Percentiles rank a stretch among this genome's conserved stretches.
Evolutionary conservation across 768 basidiomycete species (phyloP).

Genomic region (Pleurotus giganteus): DNA sequence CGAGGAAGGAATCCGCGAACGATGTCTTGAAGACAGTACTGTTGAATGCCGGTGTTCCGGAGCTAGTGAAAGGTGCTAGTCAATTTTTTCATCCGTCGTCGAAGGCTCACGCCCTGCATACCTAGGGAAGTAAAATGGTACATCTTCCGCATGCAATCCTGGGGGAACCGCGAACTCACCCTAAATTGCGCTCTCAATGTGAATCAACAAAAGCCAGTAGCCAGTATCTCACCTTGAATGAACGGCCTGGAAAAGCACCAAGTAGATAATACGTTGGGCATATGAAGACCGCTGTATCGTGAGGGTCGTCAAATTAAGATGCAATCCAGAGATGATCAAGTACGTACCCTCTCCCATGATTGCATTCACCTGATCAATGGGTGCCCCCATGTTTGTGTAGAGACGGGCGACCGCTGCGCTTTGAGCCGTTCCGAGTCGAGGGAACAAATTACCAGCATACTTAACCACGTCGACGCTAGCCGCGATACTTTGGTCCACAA

Average conservation of each 20-base stretch:
- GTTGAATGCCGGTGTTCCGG: constrained; percentile 10
- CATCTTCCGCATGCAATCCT: constrained; percentile 15
- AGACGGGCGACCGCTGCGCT: constrained; percentile 10
- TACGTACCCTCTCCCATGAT: constrained; percentile 26
- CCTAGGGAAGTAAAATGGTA: constrained; percentile 16
- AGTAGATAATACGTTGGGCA: constrained; percentile 33
- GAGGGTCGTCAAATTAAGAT: background rate
- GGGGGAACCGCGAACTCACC: constrained; percentile 26
- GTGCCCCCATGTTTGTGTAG: constrained; percentile 16
- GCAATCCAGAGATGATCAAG: background rate
- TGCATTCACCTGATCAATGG: constrained; percentile 18
- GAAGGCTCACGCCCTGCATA: background rate
- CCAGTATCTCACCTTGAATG: constrained; percentile 27
- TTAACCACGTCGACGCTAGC: constrained; percentile 17
- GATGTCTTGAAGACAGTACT: constrained; percentile 21
- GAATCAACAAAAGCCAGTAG: background rate
- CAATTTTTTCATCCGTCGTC: background rate
- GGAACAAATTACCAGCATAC: constrained; percentile 24
- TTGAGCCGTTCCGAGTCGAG: constrained; percentile 14
- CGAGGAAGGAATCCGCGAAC: constrained; percentile 20
- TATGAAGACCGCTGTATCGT: constrained; percentile 29
- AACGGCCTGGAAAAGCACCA: constrained; percentile 23
- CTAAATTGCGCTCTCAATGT: constrained; percentile 7
- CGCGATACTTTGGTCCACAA: constrained; percentile 20
- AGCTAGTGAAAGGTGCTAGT: background rate